Conservation (phyloP, 1,284 basidiomycete species). For the Irpex sp. region DNA sequence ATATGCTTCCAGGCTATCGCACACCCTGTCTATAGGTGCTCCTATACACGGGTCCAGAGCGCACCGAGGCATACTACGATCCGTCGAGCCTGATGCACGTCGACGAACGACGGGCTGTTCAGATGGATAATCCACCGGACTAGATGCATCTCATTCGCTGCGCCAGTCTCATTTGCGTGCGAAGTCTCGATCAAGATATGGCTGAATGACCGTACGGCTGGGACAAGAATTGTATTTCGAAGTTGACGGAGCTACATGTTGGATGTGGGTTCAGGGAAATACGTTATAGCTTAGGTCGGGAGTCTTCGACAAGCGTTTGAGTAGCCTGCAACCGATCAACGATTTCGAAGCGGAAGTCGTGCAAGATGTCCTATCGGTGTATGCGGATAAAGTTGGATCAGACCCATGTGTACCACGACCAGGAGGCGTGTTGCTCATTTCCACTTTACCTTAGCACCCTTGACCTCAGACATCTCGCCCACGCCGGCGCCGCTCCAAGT, state of each 20-base stretch:
- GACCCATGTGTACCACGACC: neutral
- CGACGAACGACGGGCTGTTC: neutral
- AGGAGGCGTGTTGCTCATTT: slow-evolving; percentile 1
- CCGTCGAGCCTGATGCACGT: neutral
- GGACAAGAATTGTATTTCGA: neutral
- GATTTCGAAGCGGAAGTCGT: slow-evolving; percentile 44
- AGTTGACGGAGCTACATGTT: neutral
- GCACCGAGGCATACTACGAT: neutral
- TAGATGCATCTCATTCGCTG: neutral
- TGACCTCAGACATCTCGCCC: slow-evolving; percentile 51
- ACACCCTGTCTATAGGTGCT: neutral
- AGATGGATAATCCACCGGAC: neutral
- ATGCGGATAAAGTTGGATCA: neutral
- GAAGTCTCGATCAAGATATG: neutral
- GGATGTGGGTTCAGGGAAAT: neutral
- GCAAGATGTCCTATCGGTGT: slow-evolving; percentile 41
- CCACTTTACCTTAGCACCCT: slow-evolving; percentile 50
- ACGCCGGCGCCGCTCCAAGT: slow-evolving; percentile 73
- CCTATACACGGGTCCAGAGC: neutral
- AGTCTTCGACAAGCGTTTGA: slow-evolving; percentile 3
- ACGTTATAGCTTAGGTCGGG: neutral
- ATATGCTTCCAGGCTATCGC: neutral
- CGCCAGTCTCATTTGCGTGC: neutral
- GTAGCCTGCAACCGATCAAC: slow-evolving; percentile 30
- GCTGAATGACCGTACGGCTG: neutral